A percentile compares a stretch with the other conserved stretches of the same genome.
phyloP scores from a whole-genome alignment of 768 basidiomycete species.

The Mycena leptocephala region DNA sequence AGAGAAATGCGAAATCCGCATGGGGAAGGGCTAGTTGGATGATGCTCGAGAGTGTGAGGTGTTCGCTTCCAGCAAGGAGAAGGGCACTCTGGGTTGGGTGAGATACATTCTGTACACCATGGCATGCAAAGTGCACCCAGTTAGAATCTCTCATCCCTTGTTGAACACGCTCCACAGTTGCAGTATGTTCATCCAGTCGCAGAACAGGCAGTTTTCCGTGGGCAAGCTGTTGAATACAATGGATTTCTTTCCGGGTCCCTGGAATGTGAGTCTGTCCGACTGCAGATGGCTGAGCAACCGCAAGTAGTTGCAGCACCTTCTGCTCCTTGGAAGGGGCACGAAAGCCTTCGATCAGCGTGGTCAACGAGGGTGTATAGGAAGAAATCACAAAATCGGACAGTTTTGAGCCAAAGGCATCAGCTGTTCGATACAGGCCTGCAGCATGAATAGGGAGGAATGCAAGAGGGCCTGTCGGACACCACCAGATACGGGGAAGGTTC shows the following conservation, averaged over 20 bases:
- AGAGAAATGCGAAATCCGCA: conserved; percentile 59
- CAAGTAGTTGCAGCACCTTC: background rate
- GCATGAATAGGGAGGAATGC: no score
- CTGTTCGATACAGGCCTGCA: background rate
- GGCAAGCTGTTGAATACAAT: background rate
- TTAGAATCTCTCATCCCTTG: no score
- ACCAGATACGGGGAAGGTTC: no score
- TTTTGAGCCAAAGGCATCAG: background rate
- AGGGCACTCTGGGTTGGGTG: no score
- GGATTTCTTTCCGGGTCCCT: background rate
- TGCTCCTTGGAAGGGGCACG: background rate
- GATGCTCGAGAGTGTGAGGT: background rate
- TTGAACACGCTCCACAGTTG: no score
- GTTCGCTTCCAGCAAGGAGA: no score
- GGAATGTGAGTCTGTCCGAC: background rate
- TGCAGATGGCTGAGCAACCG: background rate
- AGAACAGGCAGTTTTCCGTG: background rate
- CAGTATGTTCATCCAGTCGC: background rate
- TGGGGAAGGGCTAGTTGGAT: conserved; percentile 30
- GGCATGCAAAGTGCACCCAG: no score
- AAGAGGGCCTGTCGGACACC: no score
- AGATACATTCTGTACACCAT: background rate
- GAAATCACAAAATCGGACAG: background rate
- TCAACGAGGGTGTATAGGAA: background rate
- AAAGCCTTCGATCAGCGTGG: background rate